Conservation (phyloP, 2,329 filamentous ascomycete species). For the Ophiocordyceps robertsii region DNA sequence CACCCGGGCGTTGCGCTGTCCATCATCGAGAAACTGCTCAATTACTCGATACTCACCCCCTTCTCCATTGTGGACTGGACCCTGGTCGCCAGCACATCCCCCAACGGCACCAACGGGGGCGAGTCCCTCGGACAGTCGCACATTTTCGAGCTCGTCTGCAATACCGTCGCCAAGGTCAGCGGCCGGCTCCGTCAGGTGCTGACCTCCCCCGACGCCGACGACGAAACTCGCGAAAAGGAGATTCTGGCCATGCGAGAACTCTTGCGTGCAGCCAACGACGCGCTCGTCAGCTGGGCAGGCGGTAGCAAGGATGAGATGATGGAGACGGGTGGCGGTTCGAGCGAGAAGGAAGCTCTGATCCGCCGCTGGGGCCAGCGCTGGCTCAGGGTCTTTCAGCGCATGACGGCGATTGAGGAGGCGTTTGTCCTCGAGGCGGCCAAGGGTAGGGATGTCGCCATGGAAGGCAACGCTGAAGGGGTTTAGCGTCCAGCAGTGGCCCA, state of each 20-base stretch:
- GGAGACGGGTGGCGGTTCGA: slow-evolving; percentile 48
- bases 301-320: slow-evolving; percentile 65
- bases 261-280: slow-evolving; percentile 70
- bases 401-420: slow-evolving; percentile 75
- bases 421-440: slow-evolving; percentile 26
- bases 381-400: slow-evolving; percentile 71
- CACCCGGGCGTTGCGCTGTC: slow-evolving; percentile 86
- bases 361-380: slow-evolving; percentile 74
- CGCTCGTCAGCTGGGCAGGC: slow-evolving; percentile 56
- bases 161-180: slow-evolving; percentile 83
- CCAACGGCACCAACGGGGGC: slow-evolving; percentile 37
- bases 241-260: slow-evolving; percentile 62
- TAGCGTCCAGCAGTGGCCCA: background rate
- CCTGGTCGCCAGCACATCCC: slow-evolving; percentile 44
- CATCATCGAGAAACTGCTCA: slow-evolving; percentile 92
- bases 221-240: slow-evolving; percentile 57
- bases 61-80: slow-evolving; percentile 83
- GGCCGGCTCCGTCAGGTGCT: slow-evolving; percentile 74
- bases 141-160: slow-evolving; percentile 80
- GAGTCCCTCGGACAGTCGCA: slow-evolving; percentile 58
- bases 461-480: background rate
- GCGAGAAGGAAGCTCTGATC: slow-evolving; percentile 50
- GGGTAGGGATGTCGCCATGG: background rate
- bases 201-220: slow-evolving; percentile 43
- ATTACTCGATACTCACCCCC: slow-evolving; percentile 88